Percentiles rank a stretch among this genome's conserved stretches.
These are phyloP conservation scores for Adenanthera pavonina DNA, from an alignment of 306 rosid genomes.

Conservation along the genomic window DNA sequence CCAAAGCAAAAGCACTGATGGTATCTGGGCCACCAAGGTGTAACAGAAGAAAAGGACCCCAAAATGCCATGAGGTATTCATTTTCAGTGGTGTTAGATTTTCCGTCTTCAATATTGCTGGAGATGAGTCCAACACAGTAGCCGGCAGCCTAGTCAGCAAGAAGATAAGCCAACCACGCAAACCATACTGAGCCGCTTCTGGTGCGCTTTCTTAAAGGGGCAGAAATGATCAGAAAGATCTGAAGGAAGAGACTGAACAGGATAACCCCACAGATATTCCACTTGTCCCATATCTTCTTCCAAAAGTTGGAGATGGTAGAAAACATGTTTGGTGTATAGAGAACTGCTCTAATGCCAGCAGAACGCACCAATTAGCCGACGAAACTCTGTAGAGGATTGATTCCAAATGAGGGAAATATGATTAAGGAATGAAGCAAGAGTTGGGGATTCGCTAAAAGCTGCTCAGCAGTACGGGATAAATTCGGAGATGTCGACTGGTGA, in stretches of 20 bases:
- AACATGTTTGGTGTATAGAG: no score
- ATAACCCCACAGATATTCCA: no score
- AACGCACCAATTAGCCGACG: no score
- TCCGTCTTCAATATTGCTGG: background rate
- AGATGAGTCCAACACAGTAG: background rate
- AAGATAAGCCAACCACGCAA: background rate
- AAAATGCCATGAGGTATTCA: background rate
- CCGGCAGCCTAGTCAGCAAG: background rate
- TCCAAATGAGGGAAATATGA: no score
- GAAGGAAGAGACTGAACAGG: background rate
- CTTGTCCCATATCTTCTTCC: no score
- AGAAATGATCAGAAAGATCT: background rate
- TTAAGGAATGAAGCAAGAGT: no score
- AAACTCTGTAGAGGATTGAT: no score
- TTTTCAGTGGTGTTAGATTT: background rate
- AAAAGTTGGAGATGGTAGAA: no score
- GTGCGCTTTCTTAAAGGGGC: background rate
- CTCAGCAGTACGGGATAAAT: no score
- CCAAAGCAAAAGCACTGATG: constrained; percentile 14
- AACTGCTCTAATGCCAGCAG: no score
- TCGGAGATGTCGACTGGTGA: no score
- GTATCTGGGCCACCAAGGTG: constrained; percentile 21
- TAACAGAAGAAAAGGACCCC: background rate
- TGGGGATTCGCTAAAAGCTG: no score
- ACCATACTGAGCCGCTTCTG: background rate